A percentile compares a stretch with the other conserved stretches of the same genome.
These are phyloP conservation scores for Trichoderma orchidacearum DNA, from an alignment of 495 filamentous ascomycete genomes.

Conservation along the genomic window DNA sequence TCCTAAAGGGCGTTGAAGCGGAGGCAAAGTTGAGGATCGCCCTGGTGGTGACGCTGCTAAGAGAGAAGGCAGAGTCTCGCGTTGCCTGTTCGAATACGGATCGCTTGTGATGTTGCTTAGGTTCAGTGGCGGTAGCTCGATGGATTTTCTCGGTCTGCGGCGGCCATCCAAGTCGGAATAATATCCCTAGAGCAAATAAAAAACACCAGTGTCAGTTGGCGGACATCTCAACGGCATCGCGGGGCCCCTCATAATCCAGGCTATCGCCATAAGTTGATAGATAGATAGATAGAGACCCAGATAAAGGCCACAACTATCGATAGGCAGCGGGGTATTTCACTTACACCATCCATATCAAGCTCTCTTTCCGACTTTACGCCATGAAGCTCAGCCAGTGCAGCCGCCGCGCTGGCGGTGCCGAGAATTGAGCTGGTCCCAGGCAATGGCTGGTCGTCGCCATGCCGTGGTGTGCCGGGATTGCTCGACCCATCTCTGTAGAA, in stretches of 20 bases:
- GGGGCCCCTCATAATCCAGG: not conserved
- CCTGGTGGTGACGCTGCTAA: conserved; percentile 70
- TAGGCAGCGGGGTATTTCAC: conserved; percentile 13
- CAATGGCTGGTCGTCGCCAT: conserved; percentile 47
- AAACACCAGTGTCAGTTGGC: conserved; percentile 3
- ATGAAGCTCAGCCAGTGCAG: conserved; percentile 78
- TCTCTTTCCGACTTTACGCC: conserved; percentile 61
- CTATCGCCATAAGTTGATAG: not conserved
- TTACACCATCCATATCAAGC: conserved; percentile 75
- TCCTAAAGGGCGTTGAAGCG: conserved; percentile 50
- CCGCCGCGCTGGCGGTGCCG: conserved; percentile 66
- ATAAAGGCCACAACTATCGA: not conserved
- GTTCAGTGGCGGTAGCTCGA: conserved; percentile 63
- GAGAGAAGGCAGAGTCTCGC: conserved; percentile 70
- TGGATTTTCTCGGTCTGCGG: conserved; percentile 39
- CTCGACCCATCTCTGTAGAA: conserved; percentile 53
- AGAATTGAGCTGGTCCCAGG: conserved; percentile 28
- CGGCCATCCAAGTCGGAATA: conserved; percentile 58
- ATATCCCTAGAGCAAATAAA: conserved; percentile 37
- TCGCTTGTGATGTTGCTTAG: conserved; percentile 51
- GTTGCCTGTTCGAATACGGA: conserved; percentile 44
- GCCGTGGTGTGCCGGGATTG: conserved; percentile 57
- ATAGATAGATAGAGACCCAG: not conserved
- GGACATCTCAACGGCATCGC: not conserved
- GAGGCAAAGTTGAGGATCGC: conserved; percentile 75